Base-by-base conservation (phyloP, 1,139 yeast species). In the Kluyveromyces sp. region DNA sequence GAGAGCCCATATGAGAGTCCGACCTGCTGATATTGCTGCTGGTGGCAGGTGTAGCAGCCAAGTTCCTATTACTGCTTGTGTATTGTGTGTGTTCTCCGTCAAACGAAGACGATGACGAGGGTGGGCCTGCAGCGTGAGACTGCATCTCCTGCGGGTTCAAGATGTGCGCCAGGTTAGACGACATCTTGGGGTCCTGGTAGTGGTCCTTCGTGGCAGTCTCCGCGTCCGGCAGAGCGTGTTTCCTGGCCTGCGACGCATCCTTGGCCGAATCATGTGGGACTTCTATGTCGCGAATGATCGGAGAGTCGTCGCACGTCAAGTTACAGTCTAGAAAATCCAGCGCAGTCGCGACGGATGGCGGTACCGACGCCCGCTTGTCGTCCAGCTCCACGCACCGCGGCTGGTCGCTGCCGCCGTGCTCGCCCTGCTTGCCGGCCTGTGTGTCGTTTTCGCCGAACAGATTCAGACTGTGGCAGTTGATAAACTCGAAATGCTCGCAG, bases 401-500 rank as follows among this genome's bases (percentile, higher is more conserved):
- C 40, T 56, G 57, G 46, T 70, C 65, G 25, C 33, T 13, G 15
- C 17, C 13, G 33, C 15, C 11, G 11, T 12, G 33, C 22, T 35
- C 13, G 26, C 26, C 9, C 9, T 12, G n/a, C 19, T 19, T 7
- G 19, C 22, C 36, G 36, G 22, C 20, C 22, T 12, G 25, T 36
- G 19, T 30, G 13, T 18, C 30, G 6, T 36, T 41, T 13, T 17
- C 16, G 12, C 36, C 35, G 13, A 49, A 44, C 22, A 48, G 25
- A 25, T 49, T 46, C 35, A 51, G 45, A 39, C 57, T 61, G 46
- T 65, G 68, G 43, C 65, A 63, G 45, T 67, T 66, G 37, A 66
- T 54, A 40, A 65, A 66, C 49, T 67, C 70, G 45, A 68, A 67
- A 50, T 66, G 70, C 39, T 66, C 64, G 46, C 69, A 66, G 29